Evolutionary conservation across 345 rosid species (phyloP).

Genomic region (Lumnitzera racemosa): DNA sequence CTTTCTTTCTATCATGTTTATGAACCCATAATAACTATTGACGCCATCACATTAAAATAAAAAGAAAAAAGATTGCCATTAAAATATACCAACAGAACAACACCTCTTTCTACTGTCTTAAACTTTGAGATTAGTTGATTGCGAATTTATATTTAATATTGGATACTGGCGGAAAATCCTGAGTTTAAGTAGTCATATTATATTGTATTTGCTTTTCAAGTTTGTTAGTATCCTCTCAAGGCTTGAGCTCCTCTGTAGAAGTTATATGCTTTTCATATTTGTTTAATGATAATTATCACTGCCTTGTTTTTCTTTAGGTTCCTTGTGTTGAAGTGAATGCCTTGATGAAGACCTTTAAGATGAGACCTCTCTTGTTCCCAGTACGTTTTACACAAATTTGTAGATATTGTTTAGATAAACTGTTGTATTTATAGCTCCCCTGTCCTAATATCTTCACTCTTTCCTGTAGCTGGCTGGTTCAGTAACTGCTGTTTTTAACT

Average conservation of each 20-base stretch:
- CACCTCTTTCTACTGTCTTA: too few species aligned
- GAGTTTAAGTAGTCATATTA: too few species aligned
- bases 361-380: slow-evolving; percentile 83
- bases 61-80: too few species aligned
- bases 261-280: not conserved
- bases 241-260: slow-evolving; percentile 12
- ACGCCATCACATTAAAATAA: too few species aligned
- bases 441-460: slow-evolving; percentile 10
- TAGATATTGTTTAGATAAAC: not conserved
- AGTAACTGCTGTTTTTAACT: slow-evolving; percentile 93
- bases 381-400: slow-evolving; percentile 31
- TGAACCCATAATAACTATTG: too few species aligned
- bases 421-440: not conserved
- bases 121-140: too few species aligned
- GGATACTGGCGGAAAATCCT: too few species aligned
- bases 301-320: slow-evolving; percentile 41
- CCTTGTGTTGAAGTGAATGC: slow-evolving; percentile 85
- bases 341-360: slow-evolving; percentile 88
- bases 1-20: too few species aligned
- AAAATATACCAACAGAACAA: too few species aligned
- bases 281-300: slow-evolving; percentile 2
- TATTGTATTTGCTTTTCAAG: not conserved
- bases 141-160: too few species aligned
- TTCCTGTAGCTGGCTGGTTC: slow-evolving; percentile 88
- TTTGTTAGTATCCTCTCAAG: not conserved